Conservation (phyloP, 306 rosid genomes). For the Aeschynomene evenia region DNA sequence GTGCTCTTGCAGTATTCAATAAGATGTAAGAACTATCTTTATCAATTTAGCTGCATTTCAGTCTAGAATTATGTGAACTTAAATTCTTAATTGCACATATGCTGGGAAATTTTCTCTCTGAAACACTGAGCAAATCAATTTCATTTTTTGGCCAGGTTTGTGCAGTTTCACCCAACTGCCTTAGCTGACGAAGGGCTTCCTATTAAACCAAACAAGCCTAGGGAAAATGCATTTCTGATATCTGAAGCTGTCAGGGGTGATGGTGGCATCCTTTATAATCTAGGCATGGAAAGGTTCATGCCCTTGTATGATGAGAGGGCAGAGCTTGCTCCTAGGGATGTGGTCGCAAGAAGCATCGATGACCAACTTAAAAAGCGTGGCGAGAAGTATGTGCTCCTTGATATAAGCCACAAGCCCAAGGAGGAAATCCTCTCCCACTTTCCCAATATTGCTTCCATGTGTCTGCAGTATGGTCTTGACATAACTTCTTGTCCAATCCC, state of each 20-base stretch:
- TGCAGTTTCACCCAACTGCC: conserved; percentile 96
- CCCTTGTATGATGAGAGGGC: conserved; percentile 84
- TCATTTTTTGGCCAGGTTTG: conserved; percentile 60
- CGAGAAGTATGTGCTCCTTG: conserved; percentile 81
- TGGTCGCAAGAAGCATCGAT: conserved; percentile 94
- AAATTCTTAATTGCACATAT: neutral
- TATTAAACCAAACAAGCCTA: conserved; percentile 45
- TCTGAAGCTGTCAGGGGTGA: conserved; percentile 92
- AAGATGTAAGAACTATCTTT: neutral
- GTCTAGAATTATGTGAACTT: neutral
- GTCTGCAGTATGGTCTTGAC: conserved; percentile 77
- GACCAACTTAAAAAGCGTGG: conserved; percentile 84
- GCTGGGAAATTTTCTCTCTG: neutral
- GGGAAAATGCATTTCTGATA: conserved; percentile 85
- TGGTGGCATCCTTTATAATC: conserved; percentile 84
- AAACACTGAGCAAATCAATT: neutral
- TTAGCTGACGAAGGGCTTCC: conserved; percentile 96
- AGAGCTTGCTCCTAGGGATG: conserved; percentile 97
- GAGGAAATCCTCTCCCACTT: conserved; percentile 67
- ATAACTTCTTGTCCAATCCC: conserved; percentile 81
- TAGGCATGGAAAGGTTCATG: conserved; percentile 91
- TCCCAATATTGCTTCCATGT: conserved; percentile 78
- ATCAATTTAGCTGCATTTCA: neutral
- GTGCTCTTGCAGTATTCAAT: neutral
- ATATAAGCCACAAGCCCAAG: conserved; percentile 85